Base-by-base conservation (phyloP, 2,329 filamentous ascomycete genomes). In the Ceratocystiopsis minuta region DNA sequence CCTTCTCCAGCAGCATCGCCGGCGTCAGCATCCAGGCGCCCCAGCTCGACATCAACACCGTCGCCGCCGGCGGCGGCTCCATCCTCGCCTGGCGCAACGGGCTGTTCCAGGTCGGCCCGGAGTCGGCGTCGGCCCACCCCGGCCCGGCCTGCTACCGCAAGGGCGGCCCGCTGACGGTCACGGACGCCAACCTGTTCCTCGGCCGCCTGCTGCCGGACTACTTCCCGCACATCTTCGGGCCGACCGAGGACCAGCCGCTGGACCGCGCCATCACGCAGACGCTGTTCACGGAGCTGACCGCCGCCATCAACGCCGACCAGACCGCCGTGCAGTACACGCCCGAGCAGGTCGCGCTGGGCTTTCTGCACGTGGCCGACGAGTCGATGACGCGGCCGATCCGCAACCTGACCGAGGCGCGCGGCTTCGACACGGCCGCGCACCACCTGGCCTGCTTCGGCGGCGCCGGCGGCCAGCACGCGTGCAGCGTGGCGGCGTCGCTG, bases 1-100 rank as follows among this genome's bases (percentile, higher is more conserved):
- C 79, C 4, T 80, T 80, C 47, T 75, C 79, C 50, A 79, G 75
- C 0, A 79, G 74, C 2, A 48, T 35, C 1, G 86, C 87, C 0
- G 87, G 86, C 15, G 81, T 93, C 1, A 86, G 85, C 0, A 88
- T 94, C 16, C 85, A 93, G 51, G 86, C 81, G 0, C 86, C 87
- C 0, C 85, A 93, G 53, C 69, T 94, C 0, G 85, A 94, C 54
- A 94, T 94, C 61, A 93, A 92, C 58, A 95, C 87, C 0, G 87
- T 95, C 1, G 86, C 86, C 6, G 86, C 87, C 3, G 1, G 68
- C 77, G 24, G 65, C 93, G 5, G 88, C 10, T 46, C 47, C 9
- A 65, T 75, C 15, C 61, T 86, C 0, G 78, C 76, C 53, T 80
- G 71, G 64, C 68, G 88, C 60, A 93, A 93, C 48, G 85, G 86